These are phyloP conservation scores for Senna tora DNA, from an alignment of 306 rosid species.

Conservation along the genomic window DNA sequence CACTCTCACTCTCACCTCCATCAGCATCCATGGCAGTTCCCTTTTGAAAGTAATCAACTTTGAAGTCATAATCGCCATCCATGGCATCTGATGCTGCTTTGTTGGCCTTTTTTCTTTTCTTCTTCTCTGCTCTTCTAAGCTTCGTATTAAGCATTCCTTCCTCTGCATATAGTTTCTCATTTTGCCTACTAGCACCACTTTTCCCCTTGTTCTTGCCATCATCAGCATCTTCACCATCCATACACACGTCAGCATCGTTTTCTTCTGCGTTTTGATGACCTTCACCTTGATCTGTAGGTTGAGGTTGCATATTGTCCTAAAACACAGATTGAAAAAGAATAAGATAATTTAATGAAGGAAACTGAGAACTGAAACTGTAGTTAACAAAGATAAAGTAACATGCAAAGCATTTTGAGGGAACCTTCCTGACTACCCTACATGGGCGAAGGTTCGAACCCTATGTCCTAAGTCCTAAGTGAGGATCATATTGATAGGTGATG, in stretches of 20 bases:
- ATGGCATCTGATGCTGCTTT: constrained; percentile 55
- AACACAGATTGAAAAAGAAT: constrained; percentile 12
- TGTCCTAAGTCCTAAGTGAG: too few species aligned
- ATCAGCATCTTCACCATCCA: constrained; percentile 62
- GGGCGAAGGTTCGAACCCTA: too few species aligned
- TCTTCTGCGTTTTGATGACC: constrained; percentile 36
- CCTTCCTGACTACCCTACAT: neutral
- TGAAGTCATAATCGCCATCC: constrained; percentile 90
- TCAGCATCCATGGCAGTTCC: constrained; percentile 64
- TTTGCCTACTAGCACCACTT: constrained; percentile 60
- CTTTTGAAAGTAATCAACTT: constrained; percentile 71
- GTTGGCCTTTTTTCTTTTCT: constrained; percentile 65
- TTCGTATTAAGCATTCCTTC: constrained; percentile 87
- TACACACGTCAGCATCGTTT: constrained; percentile 50
- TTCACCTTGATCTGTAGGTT: constrained; percentile 51
- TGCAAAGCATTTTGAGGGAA: neutral
- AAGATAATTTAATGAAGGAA: constrained; percentile 8
- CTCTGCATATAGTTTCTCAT: constrained; percentile 73
- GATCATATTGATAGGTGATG: too few species aligned
- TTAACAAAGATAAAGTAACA: neutral
- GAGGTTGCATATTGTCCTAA: constrained; percentile 47
- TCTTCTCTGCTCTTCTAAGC: constrained; percentile 76
- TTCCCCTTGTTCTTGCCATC: constrained; percentile 54
- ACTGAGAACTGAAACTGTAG: neutral
- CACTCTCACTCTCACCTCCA: constrained; percentile 30